Evolutionary conservation across 164 flowering plant species (phyloP).

Genomic region (Stephania japonica): DNA sequence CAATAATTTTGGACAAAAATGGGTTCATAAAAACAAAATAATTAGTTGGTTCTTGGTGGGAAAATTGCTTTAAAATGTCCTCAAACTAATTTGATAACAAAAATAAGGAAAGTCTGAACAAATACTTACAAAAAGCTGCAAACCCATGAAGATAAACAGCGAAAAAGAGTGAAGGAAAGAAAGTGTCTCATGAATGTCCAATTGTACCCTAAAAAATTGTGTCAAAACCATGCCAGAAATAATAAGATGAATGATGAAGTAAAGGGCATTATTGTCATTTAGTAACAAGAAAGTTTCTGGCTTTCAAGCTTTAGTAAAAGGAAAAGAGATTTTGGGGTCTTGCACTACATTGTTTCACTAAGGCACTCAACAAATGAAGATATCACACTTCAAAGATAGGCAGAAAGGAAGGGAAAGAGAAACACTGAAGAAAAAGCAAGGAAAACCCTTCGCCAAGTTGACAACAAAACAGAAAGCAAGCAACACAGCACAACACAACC

Average conservation of each 20-base stretch:
- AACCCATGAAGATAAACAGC: background rate
- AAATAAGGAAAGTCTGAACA: background rate
- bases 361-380: background rate
- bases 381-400: background rate
- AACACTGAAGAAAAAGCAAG: background rate
- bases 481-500: background rate
- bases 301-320: background rate
- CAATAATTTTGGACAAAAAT: too few relatives aligned
- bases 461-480: conserved; percentile 1
- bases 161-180: background rate
- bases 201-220: background rate
- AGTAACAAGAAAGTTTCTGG: background rate
- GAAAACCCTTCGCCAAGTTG: background rate
- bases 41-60: background rate
- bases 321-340: background rate
- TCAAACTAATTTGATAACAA: background rate
- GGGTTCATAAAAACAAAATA: background rate
- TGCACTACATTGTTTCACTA: background rate
- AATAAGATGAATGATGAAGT: background rate
- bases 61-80: background rate
- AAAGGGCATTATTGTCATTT: background rate
- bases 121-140: background rate
- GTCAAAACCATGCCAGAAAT: background rate
- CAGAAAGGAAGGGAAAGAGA: background rate
- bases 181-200: background rate